Evolutionary conservation across 805 yeast species (phyloP).

Genomic region (Sugiyamaella chiloensis): DNA sequence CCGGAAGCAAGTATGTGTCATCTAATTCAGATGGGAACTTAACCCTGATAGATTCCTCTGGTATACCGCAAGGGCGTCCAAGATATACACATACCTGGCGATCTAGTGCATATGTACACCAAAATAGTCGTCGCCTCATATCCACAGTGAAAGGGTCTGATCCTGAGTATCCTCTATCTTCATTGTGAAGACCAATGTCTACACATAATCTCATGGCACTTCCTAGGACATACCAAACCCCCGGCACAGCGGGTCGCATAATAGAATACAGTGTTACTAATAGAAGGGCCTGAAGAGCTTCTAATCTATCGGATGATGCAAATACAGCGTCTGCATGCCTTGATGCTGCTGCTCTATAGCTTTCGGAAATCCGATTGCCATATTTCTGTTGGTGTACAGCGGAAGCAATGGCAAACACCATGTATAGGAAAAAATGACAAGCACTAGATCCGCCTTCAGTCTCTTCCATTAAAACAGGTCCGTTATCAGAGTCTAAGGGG

Average conservation of each 20-base stretch:
- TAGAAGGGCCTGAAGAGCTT: constrained; percentile 68
- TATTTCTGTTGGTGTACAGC: constrained; percentile 69
- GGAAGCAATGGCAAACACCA: constrained; percentile 77
- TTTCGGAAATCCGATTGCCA: constrained; percentile 61
- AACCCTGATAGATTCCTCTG: constrained; percentile 72
- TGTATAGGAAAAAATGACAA: constrained; percentile 62
- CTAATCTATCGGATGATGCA: constrained; percentile 58
- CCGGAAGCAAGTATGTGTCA: constrained; percentile 56
- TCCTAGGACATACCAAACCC: constrained; percentile 90
- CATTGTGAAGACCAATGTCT: constrained; percentile 81
- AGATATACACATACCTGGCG: constrained; percentile 82
- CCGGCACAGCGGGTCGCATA: constrained; percentile 87
- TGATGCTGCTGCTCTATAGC: constrained; percentile 66
- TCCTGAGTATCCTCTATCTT: constrained; percentile 31
- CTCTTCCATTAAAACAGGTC: neutral
- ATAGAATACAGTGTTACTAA: constrained; percentile 67
- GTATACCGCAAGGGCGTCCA: constrained; percentile 85
- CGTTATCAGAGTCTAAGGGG: neutral
- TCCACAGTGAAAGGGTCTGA: constrained; percentile 59
- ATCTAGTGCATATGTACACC: constrained; percentile 88
- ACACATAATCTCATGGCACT: constrained; percentile 75
- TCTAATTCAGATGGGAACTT: constrained; percentile 72
- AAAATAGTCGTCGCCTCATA: constrained; percentile 70
- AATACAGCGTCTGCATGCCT: constrained; percentile 56
- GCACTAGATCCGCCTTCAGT: constrained; percentile 14